Conservation (phyloP, 768 basidiomycete genomes). For the Amylocystis lapponica region DNA sequence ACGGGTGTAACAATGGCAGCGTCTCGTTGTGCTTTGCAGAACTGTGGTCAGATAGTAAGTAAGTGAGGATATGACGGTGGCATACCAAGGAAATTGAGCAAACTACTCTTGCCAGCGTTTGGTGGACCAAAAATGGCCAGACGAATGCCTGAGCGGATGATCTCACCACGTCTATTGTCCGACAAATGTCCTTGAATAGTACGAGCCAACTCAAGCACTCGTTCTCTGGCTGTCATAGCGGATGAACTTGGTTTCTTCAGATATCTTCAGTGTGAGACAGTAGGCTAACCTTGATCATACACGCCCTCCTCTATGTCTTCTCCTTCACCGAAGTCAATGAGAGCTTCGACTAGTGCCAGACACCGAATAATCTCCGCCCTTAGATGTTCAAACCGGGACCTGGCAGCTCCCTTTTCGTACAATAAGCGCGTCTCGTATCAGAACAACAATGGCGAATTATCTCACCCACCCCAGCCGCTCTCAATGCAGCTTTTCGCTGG, state of each 20-base stretch:
- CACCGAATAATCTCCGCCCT: constrained; percentile 63
- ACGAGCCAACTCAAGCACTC: constrained; percentile 42
- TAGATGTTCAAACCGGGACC: constrained; percentile 56
- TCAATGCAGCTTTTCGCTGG: constrained; percentile 70
- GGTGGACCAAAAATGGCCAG: constrained; percentile 90
- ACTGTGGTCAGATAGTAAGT: neutral
- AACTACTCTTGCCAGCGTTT: constrained; percentile 90
- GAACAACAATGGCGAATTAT: neutral
- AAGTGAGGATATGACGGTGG: too few relatives aligned
- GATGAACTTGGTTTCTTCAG: neutral
- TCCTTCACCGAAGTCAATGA: constrained; percentile 92
- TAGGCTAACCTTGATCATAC: constrained; percentile 54
- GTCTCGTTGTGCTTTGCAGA: constrained; percentile 63
- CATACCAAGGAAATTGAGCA: constrained; percentile 78
- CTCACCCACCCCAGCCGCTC: constrained; percentile 56
- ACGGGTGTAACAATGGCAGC: constrained; percentile 87
- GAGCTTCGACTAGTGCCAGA: constrained; percentile 76
- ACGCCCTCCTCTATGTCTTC: constrained; percentile 86
- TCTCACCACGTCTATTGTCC: constrained; percentile 76
- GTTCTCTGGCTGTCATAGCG: constrained; percentile 42
- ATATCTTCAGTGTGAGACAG: neutral
- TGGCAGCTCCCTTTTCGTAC: constrained; percentile 50
- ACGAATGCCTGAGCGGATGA: constrained; percentile 75
- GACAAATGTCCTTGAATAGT: constrained; percentile 52
- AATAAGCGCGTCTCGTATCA: neutral